Evolutionary conservation across 768 basidiomycete species (phyloP).

Genomic region (Amanita pseudoporphyria): DNA sequence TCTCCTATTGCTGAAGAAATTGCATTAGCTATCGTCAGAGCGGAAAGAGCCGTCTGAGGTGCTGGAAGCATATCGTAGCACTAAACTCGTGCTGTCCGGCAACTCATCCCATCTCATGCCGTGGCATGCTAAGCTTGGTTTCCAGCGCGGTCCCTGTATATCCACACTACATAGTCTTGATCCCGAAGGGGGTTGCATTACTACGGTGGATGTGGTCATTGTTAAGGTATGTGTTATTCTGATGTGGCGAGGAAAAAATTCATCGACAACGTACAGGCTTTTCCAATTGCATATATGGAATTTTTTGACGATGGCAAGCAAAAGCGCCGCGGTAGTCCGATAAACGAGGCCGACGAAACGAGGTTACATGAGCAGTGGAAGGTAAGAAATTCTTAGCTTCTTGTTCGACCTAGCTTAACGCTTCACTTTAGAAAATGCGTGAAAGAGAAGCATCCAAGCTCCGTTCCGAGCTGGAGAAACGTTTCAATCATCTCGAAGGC

Average conservation of each 20-base stretch:
- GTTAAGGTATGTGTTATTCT: slow-evolving; percentile 36
- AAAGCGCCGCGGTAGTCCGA: slow-evolving; percentile 47
- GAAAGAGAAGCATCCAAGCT: slow-evolving; percentile 51
- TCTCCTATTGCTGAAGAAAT: not conserved
- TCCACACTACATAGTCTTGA: slow-evolving; percentile 74
- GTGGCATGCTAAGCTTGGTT: slow-evolving; percentile 88
- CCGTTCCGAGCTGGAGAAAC: slow-evolving; percentile 46
- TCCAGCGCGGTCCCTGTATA: slow-evolving; percentile 53
- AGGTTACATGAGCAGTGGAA: slow-evolving; percentile 56
- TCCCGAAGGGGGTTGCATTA: slow-evolving; percentile 70
- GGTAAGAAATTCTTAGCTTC: slow-evolving; percentile 29
- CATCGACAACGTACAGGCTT: slow-evolving; percentile 34
- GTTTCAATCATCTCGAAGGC: slow-evolving; percentile 40
- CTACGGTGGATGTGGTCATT: slow-evolving; percentile 67
- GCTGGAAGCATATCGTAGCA: slow-evolving; percentile 67
- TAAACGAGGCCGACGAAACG: slow-evolving; percentile 63
- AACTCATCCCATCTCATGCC: slow-evolving; percentile 82
- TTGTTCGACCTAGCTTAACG: slow-evolving; percentile 1
- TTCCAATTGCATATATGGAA: slow-evolving; percentile 77
- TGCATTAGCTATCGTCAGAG: slow-evolving; percentile 52
- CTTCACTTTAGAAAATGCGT: slow-evolving; percentile 36
- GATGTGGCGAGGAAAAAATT: not conserved
- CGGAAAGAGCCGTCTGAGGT: slow-evolving; percentile 74
- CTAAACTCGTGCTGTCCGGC: slow-evolving; percentile 58
- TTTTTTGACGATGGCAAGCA: slow-evolving; percentile 40